Evolutionary conservation across 208 protist species (phyloP).

Genomic region (Lotmaria passim): DNA sequence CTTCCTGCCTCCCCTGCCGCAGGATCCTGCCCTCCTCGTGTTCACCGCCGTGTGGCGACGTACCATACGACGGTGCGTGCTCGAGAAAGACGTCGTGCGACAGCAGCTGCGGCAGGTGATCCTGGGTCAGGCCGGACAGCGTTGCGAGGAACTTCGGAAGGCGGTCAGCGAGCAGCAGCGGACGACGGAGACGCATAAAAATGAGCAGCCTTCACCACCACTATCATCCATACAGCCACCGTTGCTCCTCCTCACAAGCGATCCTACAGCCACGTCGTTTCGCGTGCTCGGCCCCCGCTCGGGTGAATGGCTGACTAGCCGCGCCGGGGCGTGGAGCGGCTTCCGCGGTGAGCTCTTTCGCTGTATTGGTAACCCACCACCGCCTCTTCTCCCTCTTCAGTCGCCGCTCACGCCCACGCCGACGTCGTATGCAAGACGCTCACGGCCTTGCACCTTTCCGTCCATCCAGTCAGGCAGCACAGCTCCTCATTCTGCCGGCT

Average conservation of each 20-base stretch:
- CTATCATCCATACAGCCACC: not conserved
- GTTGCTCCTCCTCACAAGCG: conserved; percentile 17
- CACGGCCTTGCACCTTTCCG: no score
- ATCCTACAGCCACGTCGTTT: conserved; percentile 28
- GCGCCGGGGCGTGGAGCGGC: conserved; percentile 27
- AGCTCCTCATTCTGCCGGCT: no score
- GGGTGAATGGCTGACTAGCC: conserved; percentile 27
- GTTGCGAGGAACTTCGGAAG: conserved; percentile 41
- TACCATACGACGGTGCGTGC: conserved; percentile 40
- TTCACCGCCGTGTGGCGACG: conserved; percentile 60
- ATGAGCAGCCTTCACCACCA: not conserved
- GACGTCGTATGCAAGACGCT: no score
- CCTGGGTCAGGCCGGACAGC: conserved; percentile 29
- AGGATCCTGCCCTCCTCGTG: conserved; percentile 44
- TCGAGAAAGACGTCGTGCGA: conserved; percentile 31
- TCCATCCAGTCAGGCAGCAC: no score
- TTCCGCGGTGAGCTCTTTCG: conserved; percentile 35
- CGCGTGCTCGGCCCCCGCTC: conserved; percentile 27
- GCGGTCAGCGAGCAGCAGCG: conserved; percentile 22
- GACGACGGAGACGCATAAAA: not conserved
- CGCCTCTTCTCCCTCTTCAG: not conserved
- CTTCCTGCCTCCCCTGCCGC: conserved; percentile 55
- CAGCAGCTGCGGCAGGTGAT: conserved; percentile 43
- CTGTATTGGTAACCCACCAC: conserved; percentile 21
- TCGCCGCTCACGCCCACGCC: no score